phyloP scores from a whole-genome alignment of 1,284 basidiomycete genomes.

The Blastosporella zonata region DNA sequence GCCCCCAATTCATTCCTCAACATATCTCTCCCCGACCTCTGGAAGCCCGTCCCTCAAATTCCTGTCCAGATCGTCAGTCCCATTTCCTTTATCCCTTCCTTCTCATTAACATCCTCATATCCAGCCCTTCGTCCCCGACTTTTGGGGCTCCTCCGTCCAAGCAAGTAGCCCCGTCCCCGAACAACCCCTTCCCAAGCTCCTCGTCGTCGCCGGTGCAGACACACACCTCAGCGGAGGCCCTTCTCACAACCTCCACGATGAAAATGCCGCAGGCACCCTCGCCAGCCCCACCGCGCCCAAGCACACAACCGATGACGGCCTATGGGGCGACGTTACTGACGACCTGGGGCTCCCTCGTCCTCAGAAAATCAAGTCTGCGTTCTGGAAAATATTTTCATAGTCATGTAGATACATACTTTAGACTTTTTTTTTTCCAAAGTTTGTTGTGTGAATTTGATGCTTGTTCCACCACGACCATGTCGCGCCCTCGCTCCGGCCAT shows the following conservation, averaged over 20 bases:
- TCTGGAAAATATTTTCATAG: slow-evolving; percentile 30
- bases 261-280: slow-evolving; percentile 18
- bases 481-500: slow-evolving; percentile 1
- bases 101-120: slow-evolving; percentile 4
- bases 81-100: background rate
- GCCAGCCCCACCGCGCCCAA: slow-evolving; percentile 14
- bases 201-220: slow-evolving; percentile 66
- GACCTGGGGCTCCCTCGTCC: slow-evolving; percentile 41
- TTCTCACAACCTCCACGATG: slow-evolving; percentile 53
- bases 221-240: slow-evolving; percentile 67
- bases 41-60: slow-evolving; percentile 38
- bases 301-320: slow-evolving; percentile 26
- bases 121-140: slow-evolving; percentile 73
- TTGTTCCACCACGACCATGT: slow-evolving; percentile 18
- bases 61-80: slow-evolving; percentile 60
- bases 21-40: slow-evolving; percentile 56
- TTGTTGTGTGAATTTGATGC: slow-evolving; percentile 13
- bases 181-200: slow-evolving; percentile 56
- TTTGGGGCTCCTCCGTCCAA: slow-evolving; percentile 58
- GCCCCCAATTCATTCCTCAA: slow-evolving; percentile 36
- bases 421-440: background rate
- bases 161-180: slow-evolving; percentile 29
- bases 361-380: slow-evolving; percentile 30
- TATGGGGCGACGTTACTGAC: slow-evolving; percentile 43
- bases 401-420: background rate